Evolutionary conservation across 129 eudicot genomes (phyloP), one percentile per base, ranked within the genome.

Genomic region (Solidago caesia): DNA sequence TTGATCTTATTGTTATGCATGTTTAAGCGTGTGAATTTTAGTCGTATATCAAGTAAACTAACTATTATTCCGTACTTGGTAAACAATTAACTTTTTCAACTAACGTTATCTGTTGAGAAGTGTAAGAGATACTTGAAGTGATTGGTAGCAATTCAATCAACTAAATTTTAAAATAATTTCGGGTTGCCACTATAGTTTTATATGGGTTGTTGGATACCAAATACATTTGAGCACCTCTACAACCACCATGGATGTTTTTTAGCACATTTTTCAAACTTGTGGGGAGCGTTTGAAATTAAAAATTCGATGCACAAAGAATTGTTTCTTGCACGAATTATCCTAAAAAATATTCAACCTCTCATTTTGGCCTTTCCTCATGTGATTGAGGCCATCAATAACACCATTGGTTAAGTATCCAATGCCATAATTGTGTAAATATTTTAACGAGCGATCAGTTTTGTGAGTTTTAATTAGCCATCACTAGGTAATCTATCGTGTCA

Each of bases 181-280:
- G 5, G 46, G 51, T 47, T 51, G 9, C 14, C 52, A 70, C 29
- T 59, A 64, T 14, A 63, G 72, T 63, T 72, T 61, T 15, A 16
- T 45, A 59, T 55, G 74, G 73, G 68, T 79, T 44, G 78, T 64
- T 79, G 73, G 42, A 57, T 73, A 79, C 83, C 83, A 65, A 79
- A 79, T 79, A 57, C 83, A 73, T 73, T 79, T 56, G 45, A 65
- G 58, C 74, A 70, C 26, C 70, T 78, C 21, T 21, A 25, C 68
- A 79, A 79, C 83, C 75, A 79, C 74, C 75, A 67, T 73, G 55
- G 41, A 67, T 73, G 83, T 79, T 73, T 70, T 73, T 73, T 79
- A 79, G 79, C 78, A 68, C 74, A 79, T 25, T 57, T 73, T 73
- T 79, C 83, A 73, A 79, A 73, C 83, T 73, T 79, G 83, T 79